phyloP scores from a whole-genome alignment of 2,329 filamentous ascomycete genomes.

The Claviceps sp. region DNA sequence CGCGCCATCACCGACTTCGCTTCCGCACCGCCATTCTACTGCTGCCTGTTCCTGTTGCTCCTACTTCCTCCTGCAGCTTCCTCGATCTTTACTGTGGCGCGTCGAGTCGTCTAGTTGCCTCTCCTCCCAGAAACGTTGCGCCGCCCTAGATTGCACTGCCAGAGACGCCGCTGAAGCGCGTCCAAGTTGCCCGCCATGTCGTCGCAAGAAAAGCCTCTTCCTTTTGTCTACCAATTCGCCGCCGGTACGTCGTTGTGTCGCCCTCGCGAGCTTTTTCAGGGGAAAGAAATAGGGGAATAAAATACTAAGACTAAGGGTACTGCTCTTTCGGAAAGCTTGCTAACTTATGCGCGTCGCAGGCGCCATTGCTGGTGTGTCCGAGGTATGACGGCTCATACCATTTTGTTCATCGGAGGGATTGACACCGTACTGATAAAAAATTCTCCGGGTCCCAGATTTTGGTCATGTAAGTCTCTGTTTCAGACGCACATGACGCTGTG shows the following conservation, averaged over 20 bases:
- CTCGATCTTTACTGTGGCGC: not conserved
- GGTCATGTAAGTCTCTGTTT: slow-evolving; percentile 52
- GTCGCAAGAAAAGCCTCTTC: slow-evolving; percentile 61
- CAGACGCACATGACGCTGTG: not conserved
- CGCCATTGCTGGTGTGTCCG: slow-evolving; percentile 93
- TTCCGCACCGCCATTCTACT: not conserved
- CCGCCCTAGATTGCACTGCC: slow-evolving; percentile 10
- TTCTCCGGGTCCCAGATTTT: slow-evolving; percentile 49
- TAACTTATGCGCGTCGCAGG: slow-evolving; percentile 29
- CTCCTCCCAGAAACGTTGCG: not conserved
- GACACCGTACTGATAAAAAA: not conserved
- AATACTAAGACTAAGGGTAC: not conserved
- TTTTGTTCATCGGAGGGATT: not conserved
- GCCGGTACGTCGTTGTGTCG: slow-evolving; percentile 48
- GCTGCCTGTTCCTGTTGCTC: no score
- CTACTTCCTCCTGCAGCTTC: not conserved
- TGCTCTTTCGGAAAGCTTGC: not conserved
- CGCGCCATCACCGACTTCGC: slow-evolving; percentile 3
- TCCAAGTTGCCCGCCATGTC: slow-evolving; percentile 39
- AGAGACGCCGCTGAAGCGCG: not conserved
- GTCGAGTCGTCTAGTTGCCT: not conserved
- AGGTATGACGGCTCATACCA: slow-evolving; percentile 41
- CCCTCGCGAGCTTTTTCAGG: slow-evolving; percentile 2
- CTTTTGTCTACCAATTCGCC: slow-evolving; percentile 89
- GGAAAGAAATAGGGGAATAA: not conserved